Evolutionary conservation across 768 basidiomycete species (phyloP).

Genomic region (Pleurotus salmoneostramineus): DNA sequence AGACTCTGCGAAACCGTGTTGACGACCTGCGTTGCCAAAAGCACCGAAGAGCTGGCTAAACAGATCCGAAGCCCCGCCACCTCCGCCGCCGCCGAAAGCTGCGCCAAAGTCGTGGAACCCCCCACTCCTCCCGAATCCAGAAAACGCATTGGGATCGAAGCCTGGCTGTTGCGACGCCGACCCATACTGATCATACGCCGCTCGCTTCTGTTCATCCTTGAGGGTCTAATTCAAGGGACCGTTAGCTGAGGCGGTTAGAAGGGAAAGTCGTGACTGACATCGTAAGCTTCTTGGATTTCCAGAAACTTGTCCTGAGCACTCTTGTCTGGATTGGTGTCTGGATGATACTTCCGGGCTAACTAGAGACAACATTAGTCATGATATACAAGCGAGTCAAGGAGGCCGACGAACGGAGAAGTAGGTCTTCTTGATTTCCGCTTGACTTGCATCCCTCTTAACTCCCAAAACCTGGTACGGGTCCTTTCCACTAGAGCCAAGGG

Average conservation of each 20-base stretch:
- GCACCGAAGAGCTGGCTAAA: constrained; percentile 86
- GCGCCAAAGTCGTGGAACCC: constrained; percentile 71
- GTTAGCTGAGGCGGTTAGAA: background rate
- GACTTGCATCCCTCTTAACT: constrained; percentile 74
- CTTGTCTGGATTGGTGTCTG: constrained; percentile 94
- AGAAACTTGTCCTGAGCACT: constrained; percentile 88
- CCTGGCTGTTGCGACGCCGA: constrained; percentile 89
- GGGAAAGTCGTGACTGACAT: constrained; percentile 27
- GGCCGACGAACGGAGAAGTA: constrained; percentile 83
- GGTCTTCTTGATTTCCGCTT: constrained; percentile 93
- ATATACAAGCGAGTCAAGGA: constrained; percentile 1
- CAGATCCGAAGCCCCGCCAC: constrained; percentile 55
- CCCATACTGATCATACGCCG: constrained; percentile 89
- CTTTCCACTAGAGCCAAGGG: constrained; percentile 54
- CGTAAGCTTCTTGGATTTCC: constrained; percentile 97
- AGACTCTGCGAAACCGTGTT: constrained; percentile 38
- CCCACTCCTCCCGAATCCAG: constrained; percentile 45
- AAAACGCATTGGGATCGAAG: constrained; percentile 88
- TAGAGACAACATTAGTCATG: constrained; percentile 27
- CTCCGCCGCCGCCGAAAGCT: constrained; percentile 43
- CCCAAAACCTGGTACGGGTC: constrained; percentile 93
- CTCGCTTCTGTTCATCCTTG: constrained; percentile 92
- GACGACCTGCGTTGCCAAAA: constrained; percentile 46
- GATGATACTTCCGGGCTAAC: constrained; percentile 98
- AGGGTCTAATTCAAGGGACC: constrained; percentile 56